These are phyloP conservation scores for Solanum habrochaites DNA, from an alignment of 257 asterid genomes.

Conservation along the genomic window DNA sequence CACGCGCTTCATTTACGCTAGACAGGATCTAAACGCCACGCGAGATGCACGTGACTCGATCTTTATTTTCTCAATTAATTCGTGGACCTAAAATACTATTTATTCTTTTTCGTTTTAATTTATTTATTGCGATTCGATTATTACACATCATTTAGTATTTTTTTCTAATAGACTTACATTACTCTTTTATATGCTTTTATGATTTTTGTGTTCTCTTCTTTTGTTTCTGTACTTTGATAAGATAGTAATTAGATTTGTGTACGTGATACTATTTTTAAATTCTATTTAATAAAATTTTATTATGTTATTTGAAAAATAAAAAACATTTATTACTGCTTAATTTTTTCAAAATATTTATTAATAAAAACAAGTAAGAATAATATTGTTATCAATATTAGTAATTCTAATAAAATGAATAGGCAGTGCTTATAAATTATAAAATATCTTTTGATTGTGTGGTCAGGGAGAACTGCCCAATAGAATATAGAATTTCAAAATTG, in stretches of 20 bases:
- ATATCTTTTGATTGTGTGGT: neutral
- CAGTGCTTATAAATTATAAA: neutral
- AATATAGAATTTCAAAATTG: neutral
- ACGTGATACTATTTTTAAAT: too few species aligned
- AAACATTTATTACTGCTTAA: neutral
- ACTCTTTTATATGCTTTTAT: too few species aligned
- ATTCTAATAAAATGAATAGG: neutral
- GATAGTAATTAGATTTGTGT: too few species aligned
- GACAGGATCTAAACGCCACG: neutral
- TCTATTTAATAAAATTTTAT: too few species aligned
- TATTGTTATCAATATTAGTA: neutral
- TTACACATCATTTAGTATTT: too few species aligned
- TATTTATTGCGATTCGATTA: too few species aligned
- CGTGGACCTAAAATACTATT: neutral
- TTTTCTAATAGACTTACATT: too few species aligned
- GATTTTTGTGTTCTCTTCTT: too few species aligned
- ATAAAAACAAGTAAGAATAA: neutral
- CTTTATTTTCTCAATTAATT: neutral
- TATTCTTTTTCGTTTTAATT: too few species aligned
- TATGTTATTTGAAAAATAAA: too few species aligned
- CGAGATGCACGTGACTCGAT: slow-evolving; percentile 11
- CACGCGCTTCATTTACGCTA: neutral
- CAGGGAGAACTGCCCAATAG: neutral
- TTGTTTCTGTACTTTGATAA: too few species aligned
- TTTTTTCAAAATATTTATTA: too few species aligned